Percentiles rank a stretch among this genome's conserved stretches.
Conservation (phyloP, 371 early-diverging fungal genomes). For the Mortierella sp. region DNA sequence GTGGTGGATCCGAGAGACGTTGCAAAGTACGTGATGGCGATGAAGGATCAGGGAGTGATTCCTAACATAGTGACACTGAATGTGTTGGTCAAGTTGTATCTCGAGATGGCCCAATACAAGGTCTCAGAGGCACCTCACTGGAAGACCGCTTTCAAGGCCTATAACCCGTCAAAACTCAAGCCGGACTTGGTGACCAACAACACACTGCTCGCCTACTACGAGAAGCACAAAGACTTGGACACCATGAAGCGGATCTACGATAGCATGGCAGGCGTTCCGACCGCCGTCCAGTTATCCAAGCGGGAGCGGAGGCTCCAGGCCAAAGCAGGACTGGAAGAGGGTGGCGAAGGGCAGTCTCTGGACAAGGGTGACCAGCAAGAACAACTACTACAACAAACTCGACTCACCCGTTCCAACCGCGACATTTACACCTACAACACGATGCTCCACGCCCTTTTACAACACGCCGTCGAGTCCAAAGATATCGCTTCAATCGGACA, state of each 20-base stretch:
- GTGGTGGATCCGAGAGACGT: slow-evolving; percentile 31
- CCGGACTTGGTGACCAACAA: slow-evolving; percentile 68
- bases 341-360: not conserved
- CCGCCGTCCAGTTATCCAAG: not conserved
- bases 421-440: slow-evolving; percentile 57
- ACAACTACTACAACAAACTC: not conserved
- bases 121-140: slow-evolving; percentile 34
- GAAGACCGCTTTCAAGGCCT: slow-evolving; percentile 34
- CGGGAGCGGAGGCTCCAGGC: slow-evolving; percentile 1
- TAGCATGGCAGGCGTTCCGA: slow-evolving; percentile 30
- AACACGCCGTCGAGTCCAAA: slow-evolving; percentile 49
- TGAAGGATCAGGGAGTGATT: slow-evolving; percentile 23
- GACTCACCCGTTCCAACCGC: slow-evolving; percentile 30
- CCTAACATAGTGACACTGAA: slow-evolving; percentile 39
- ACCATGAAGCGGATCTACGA: slow-evolving; percentile 49
- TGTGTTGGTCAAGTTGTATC: slow-evolving; percentile 41
- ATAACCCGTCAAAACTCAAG: slow-evolving; percentile 54
- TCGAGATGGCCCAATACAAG: slow-evolving; percentile 45
- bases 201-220: slow-evolving; percentile 62
- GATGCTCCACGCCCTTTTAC: slow-evolving; percentile 53
- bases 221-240: slow-evolving; percentile 47
- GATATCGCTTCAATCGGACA: slow-evolving; percentile 53
- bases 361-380: slow-evolving; percentile 3
- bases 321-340: not conserved
- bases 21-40: slow-evolving; percentile 28